phyloP scores from a whole-genome alignment of 257 asterid genomes.

The Solanum dulcamara region DNA sequence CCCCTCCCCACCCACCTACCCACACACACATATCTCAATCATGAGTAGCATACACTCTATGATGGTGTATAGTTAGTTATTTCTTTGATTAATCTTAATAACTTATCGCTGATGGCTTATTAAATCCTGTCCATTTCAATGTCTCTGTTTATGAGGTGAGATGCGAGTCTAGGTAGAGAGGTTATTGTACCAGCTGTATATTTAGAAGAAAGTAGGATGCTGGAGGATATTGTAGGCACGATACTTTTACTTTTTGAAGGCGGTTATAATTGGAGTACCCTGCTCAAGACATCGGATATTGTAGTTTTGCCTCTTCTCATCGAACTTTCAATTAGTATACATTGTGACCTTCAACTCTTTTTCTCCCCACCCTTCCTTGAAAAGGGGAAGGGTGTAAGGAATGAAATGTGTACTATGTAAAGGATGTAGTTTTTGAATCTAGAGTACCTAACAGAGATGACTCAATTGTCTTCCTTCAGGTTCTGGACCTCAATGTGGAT shows the following conservation, averaged over 20 bases:
- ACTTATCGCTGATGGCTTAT: background rate
- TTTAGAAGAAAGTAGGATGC: background rate
- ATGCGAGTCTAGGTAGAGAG: background rate
- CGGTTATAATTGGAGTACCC: background rate
- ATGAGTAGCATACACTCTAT: background rate
- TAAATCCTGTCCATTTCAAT: background rate
- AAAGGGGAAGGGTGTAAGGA: background rate
- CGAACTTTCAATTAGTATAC: background rate
- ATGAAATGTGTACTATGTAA: background rate
- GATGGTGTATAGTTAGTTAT: background rate
- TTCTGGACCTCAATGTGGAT: constrained; percentile 34
- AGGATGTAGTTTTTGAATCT: background rate
- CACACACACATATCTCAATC: background rate
- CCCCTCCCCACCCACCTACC: background rate
- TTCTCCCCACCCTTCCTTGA: background rate
- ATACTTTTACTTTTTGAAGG: background rate
- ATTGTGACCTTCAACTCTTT: background rate
- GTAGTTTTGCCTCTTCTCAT: background rate
- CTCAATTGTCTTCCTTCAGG: constrained; percentile 5
- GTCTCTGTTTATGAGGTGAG: background rate
- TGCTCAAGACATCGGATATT: background rate
- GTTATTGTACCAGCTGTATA: background rate
- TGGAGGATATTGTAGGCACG: background rate
- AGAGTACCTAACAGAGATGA: background rate
- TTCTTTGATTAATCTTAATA: background rate